Evolutionary conservation across 257 asterid species (phyloP).

Genomic region (Fraxinus quadrangulata): DNA sequence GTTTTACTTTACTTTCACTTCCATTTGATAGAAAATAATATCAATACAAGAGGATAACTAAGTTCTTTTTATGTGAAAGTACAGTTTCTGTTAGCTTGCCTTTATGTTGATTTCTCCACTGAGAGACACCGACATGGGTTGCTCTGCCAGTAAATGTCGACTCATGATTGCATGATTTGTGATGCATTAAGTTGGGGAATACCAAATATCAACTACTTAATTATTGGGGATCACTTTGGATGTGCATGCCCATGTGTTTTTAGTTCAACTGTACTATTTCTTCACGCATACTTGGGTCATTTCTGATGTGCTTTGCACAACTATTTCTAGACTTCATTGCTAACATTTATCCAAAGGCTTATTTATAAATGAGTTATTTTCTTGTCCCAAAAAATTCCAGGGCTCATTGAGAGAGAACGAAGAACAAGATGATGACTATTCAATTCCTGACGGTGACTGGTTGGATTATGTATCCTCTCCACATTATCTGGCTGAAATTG

Average conservation of each 20-base stretch:
- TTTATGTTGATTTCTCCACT: not conserved
- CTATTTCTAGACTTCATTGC: not conserved
- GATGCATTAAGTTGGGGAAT: not conserved
- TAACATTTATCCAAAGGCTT: conserved; percentile 8
- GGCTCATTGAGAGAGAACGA: conserved; percentile 54
- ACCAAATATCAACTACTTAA: not conserved
- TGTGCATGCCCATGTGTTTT: not conserved
- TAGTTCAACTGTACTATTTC: not conserved
- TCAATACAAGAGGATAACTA: no score
- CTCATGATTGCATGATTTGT: conserved; percentile 11
- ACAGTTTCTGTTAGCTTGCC: no score
- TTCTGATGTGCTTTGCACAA: not conserved
- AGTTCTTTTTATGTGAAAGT: no score
- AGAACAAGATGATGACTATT: no score
- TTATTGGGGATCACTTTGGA: not conserved
- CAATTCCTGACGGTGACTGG: conserved; percentile 10
- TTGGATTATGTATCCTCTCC: conserved; percentile 86
- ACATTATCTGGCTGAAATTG: conserved; percentile 91
- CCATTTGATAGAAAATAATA: not conserved
- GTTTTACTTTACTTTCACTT: not conserved
- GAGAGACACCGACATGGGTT: not conserved
- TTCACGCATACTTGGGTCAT: conserved; percentile 5
- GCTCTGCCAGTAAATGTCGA: not conserved
- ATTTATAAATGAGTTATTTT: conserved; percentile 1
- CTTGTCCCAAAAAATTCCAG: conserved; percentile 37